Evolutionary conservation across 371 early-diverging fungal species (phyloP).

Genomic region (Lichtheimia ornata): DNA sequence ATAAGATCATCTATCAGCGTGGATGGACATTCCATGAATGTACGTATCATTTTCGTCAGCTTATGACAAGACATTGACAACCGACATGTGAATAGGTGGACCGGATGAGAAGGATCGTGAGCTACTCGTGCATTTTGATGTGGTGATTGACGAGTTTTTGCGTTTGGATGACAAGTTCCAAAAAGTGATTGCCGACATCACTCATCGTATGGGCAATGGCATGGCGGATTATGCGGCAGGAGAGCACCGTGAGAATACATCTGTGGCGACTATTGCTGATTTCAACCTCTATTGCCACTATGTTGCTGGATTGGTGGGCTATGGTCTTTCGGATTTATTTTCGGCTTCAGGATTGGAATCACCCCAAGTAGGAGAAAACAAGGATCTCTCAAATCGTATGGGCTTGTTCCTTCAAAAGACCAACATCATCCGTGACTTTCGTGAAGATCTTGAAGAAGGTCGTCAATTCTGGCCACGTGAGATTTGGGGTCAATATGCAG

Average conservation of each 20-base stretch:
- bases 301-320: conserved; percentile 96
- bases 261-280: conserved; percentile 78
- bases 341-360: conserved; percentile 85
- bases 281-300: conserved; percentile 97
- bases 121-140: conserved; percentile 84
- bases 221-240: conserved; percentile 88
- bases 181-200: conserved; percentile 87
- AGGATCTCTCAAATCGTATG: conserved; percentile 79
- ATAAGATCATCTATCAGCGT: conserved; percentile 72
- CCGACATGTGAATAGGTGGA: conserved; percentile 53
- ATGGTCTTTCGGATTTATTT: conserved; percentile 91
- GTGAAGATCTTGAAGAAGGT: conserved; percentile 87
- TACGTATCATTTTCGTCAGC: conserved; percentile 26
- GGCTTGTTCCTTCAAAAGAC: conserved; percentile 96
- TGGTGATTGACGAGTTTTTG: conserved; percentile 89
- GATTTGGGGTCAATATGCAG: conserved; percentile 80
- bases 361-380: conserved; percentile 39
- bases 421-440: conserved; percentile 93
- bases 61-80: not conserved
- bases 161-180: conserved; percentile 77
- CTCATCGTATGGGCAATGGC: conserved; percentile 89
- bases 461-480: conserved; percentile 94
- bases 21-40: conserved; percentile 90
- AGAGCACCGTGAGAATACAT: conserved; percentile 60
- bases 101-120: conserved; percentile 93